Percentiles rank a stretch among this genome's conserved stretches.
These are phyloP conservation scores for Gelatoporia subvermispora DNA, from an alignment of 768 basidiomycete species.

Conservation along the genomic window DNA sequence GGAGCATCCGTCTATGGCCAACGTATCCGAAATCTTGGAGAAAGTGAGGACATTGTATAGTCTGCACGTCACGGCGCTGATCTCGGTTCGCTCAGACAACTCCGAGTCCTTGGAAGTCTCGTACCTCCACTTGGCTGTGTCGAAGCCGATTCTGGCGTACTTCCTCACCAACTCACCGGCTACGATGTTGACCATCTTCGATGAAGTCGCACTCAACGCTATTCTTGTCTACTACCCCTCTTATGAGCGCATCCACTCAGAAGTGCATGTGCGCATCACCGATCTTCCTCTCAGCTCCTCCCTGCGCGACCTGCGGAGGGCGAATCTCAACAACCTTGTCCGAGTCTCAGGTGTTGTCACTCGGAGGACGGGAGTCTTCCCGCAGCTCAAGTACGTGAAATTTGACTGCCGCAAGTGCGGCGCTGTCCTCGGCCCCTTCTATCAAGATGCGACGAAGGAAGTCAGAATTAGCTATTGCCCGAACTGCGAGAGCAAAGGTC, in stretches of 20 bases:
- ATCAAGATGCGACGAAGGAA: slow-evolving; percentile 94
- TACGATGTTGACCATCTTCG: slow-evolving; percentile 91
- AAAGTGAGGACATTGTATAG: slow-evolving; percentile 53
- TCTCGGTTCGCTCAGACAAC: slow-evolving; percentile 57
- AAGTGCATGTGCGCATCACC: slow-evolving; percentile 95
- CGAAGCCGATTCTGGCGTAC: slow-evolving; percentile 94
- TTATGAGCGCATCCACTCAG: slow-evolving; percentile 95
- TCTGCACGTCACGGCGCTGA: background rate
- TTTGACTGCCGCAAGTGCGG: slow-evolving; percentile 97
- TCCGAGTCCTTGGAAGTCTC: slow-evolving; percentile 97
- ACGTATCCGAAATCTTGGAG: slow-evolving; percentile 88
- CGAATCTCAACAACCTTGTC: slow-evolving; percentile 91
- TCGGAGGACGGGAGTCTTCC: slow-evolving; percentile 91
- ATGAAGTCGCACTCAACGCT: slow-evolving; percentile 89
- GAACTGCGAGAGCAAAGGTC: slow-evolving; percentile 91
- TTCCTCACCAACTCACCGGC: slow-evolving; percentile 94
- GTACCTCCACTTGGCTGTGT: slow-evolving; percentile 87
- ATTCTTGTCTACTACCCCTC: slow-evolving; percentile 94
- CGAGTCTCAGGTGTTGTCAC: slow-evolving; percentile 96
- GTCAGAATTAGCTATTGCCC: slow-evolving; percentile 92
- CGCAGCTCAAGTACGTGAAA: slow-evolving; percentile 99
- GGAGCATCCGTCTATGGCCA: slow-evolving; percentile 92
- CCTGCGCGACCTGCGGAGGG: slow-evolving; percentile 88
- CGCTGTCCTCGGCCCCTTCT: slow-evolving; percentile 93
- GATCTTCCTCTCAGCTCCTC: slow-evolving; percentile 89